Evolutionary conservation across 495 filamentous ascomycete genomes (phyloP).

Genomic region (Haplographium delicatum): DNA sequence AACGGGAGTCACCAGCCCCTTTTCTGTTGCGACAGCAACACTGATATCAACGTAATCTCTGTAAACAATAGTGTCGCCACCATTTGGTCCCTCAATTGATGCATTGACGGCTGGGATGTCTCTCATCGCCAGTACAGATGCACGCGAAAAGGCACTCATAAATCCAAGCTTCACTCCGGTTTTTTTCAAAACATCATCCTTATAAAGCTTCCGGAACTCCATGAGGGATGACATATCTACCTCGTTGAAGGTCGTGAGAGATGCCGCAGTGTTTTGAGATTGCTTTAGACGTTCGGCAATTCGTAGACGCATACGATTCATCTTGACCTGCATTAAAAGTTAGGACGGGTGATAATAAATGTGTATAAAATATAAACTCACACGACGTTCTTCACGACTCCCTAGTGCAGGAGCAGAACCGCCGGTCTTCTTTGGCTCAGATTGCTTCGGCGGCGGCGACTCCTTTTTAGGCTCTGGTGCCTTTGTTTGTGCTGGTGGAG

Average conservation of each 20-base stretch:
- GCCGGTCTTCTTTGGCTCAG: conserved; percentile 34
- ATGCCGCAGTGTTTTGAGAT: conserved; percentile 97
- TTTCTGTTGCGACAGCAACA: conserved; percentile 95
- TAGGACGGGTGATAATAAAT: conserved; percentile 6
- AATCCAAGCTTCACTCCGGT: conserved; percentile 97
- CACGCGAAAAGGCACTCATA: conserved; percentile 95
- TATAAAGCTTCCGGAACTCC: conserved; percentile 95
- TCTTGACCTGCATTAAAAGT: conserved; percentile 70
- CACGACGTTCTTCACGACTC: conserved; percentile 82
- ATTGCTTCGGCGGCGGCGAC: conserved; percentile 39
- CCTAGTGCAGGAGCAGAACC: conserved; percentile 48
- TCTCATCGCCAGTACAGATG: conserved; percentile 87
- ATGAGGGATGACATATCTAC: conserved; percentile 98
- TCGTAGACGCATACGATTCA: conserved; percentile 98
- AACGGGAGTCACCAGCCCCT: conserved; percentile 93
- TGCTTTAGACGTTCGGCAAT: conserved; percentile 98
- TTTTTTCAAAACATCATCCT: conserved; percentile 92
- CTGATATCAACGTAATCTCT: conserved; percentile 97
- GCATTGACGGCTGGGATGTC: conserved; percentile 96
- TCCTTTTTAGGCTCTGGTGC: conserved; percentile 35
- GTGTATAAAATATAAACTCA: conserved; percentile 37
- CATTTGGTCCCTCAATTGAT: conserved; percentile 86
- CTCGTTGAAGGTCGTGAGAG: conserved; percentile 97
- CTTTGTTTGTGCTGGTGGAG: conserved; percentile 23
- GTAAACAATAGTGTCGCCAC: conserved; percentile 97